phyloP scores from a whole-genome alignment of 345 rosid genomes.

The Angophora floribunda region DNA sequence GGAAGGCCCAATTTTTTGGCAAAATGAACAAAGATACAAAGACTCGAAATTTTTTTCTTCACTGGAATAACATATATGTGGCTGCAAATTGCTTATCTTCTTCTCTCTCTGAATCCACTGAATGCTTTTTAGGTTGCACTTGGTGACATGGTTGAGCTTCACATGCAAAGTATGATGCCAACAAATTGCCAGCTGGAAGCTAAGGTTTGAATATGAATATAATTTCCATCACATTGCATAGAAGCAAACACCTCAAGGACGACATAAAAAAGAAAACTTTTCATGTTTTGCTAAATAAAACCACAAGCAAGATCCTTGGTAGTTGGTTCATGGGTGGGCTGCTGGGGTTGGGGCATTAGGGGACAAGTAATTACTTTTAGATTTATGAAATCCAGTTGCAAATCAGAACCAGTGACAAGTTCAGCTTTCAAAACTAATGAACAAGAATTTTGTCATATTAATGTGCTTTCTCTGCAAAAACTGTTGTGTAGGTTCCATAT shows the following conservation, averaged over 20 bases:
- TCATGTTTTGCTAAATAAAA: not conserved
- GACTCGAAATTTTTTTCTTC: not conserved
- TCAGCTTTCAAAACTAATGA: not conserved
- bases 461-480: not conserved
- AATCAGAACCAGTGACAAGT: not conserved
- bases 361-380: not conserved
- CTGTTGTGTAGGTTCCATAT: not conserved
- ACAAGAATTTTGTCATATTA: not conserved
- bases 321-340: not conserved
- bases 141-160: slow-evolving; percentile 80
- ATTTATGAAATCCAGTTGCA: not conserved
- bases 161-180: slow-evolving; percentile 47
- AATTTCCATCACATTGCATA: not conserved
- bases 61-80: not conserved
- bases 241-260: not conserved
- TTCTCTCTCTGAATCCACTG: not conserved
- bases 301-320: not conserved
- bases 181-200: slow-evolving; percentile 67
- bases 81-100: not conserved
- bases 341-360: not conserved
- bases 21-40: not conserved
- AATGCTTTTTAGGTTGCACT: slow-evolving; percentile 61
- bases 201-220: slow-evolving; percentile 36
- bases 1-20: not conserved
- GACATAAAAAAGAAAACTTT: not conserved